Evolutionary conservation across 164 flowering plant species (phyloP), one percentile per base, ranked within the genome.

Genomic region (Aristolochia contorta): DNA sequence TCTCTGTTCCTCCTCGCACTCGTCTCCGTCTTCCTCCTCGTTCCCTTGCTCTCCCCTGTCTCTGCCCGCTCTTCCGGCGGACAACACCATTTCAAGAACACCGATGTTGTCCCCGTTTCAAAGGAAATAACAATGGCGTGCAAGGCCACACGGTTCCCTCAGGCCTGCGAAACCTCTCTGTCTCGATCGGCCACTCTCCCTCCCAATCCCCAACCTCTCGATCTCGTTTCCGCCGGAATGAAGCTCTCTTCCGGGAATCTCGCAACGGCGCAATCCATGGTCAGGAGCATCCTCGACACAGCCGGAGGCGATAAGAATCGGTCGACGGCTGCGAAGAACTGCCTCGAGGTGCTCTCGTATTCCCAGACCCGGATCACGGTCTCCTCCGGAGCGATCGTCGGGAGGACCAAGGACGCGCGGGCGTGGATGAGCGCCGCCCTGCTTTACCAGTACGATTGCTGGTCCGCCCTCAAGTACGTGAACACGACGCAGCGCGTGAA

Each of bases 401-500:
- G 79, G 50, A 64, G 61, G 47, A 58, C 50, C 62, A 87, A 84
- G 69, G 89, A 86, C 72, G 80, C 80, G 0, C 77, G 92, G 3
- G 92, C 97, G 0, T 93, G 92, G 94, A 59, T 78, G 67, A 79
- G 85, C 73, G 91, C 96, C 0, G 81, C 87, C 0, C 46, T 84
- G 47, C 54, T 57, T 0, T 82, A 74, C 78, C 89, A 88, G 69
- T 79, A 79, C 75, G 87, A 69, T 57, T 86, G 92, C 83, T 79
- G 82, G 85, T 76, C 85, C 0, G 94, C 69, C 6, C 72, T 90
- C 19, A 83, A 81, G 65, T 78, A 78, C 77, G 92, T 78, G 16
- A 89, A 86, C 75, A 81, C 78, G 66, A 84, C 81, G 1, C 33
- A 56, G 7, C 27, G 4, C 27, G 84, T 92, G 45, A 67, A 68